Evolutionary conservation across 495 filamentous ascomycete genomes (phyloP), one percentile per base, ranked within the genome.

Genomic region (Penicillium paradoxum): DNA sequence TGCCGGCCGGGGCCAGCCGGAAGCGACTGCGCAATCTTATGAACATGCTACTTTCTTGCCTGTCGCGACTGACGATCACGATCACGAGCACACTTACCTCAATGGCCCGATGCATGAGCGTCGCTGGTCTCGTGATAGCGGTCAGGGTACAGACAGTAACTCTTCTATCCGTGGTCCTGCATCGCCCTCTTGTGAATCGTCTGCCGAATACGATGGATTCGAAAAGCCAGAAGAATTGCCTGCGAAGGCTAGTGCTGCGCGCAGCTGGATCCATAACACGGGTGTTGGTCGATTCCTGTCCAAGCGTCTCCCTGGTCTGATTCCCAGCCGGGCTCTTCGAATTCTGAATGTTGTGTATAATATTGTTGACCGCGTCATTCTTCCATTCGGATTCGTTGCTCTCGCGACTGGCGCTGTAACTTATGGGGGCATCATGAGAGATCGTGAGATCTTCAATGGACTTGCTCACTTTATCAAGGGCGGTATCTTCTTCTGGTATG

Each of bases 381-480:
- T 90, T 34, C 70, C 82, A 1, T 73, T 88, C 36, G 87, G 84
- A 8, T 90, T 87, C 57, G 55, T 79, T 24, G 81, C 79, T 15
- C 64, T 90, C n/a, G 66, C 72, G 7, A 81, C 79, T 9, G 87
- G 87, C n/a, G 73, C 73, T 15, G 79, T 88, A 24, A 80, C 83
- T 8, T 89, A 85, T 53, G 81, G 82, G 27, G 88, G 88, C 50
- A 80, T 90, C 45, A 84, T 86, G 63, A 79, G 82, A 59, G 80
- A 73, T 10, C 62, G 64, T 30, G 73, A 77, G 18, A 70, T 95
- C 43, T 93, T 96, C 77, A 91, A 86, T 60, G 89, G 91, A 5
- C 75, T 96, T 32, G 92, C 93, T 29, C 93, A 97, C 68, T 95
- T 88, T 69, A 88, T 97, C 66, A 98, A 97, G 65, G 93, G 92